Percentiles rank a stretch among this genome's conserved stretches.
phyloP scores from a whole-genome alignment of 331 rosid species.

The Rhamnella rubrinervis region DNA sequence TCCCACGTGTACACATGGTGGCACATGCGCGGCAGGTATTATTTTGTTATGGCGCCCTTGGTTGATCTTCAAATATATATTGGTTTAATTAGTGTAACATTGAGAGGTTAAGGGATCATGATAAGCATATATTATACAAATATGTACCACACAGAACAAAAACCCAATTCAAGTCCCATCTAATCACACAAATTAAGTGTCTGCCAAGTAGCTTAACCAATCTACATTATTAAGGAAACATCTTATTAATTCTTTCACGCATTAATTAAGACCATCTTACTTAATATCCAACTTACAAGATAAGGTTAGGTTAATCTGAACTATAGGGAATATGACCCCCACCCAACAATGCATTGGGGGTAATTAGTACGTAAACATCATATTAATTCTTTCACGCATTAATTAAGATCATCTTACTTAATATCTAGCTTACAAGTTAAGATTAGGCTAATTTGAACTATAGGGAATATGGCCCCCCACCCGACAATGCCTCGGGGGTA shows the following conservation, averaged over 20 bases:
- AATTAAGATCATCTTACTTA: too few species aligned
- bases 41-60: conserved; percentile 20
- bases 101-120: too few species aligned
- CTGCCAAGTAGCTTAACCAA: not conserved
- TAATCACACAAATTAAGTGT: too few species aligned
- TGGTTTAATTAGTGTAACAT: too few species aligned
- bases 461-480: conserved; percentile 32
- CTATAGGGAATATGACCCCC: conserved; percentile 31
- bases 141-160: too few species aligned
- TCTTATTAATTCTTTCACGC: too few species aligned
- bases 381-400: too few species aligned
- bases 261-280: too few species aligned
- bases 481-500: conserved; percentile 43
- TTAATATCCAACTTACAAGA: conserved; percentile 14
- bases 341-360: conserved; percentile 43
- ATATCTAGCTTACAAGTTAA: conserved; percentile 14
- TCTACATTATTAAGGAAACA: not conserved
- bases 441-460: conserved; percentile 51
- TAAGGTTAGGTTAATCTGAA: conserved; percentile 51
- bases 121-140: too few species aligned
- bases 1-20: conserved; percentile 68
- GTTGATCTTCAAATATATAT: conserved; percentile 11
- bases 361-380: conserved; percentile 20
- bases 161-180: too few species aligned
- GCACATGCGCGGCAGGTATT: conserved; percentile 50